These are phyloP conservation scores for Dryadomyces quercus-mongolicae DNA, from an alignment of 2,329 filamentous ascomycete species.

Conservation along the genomic window DNA sequence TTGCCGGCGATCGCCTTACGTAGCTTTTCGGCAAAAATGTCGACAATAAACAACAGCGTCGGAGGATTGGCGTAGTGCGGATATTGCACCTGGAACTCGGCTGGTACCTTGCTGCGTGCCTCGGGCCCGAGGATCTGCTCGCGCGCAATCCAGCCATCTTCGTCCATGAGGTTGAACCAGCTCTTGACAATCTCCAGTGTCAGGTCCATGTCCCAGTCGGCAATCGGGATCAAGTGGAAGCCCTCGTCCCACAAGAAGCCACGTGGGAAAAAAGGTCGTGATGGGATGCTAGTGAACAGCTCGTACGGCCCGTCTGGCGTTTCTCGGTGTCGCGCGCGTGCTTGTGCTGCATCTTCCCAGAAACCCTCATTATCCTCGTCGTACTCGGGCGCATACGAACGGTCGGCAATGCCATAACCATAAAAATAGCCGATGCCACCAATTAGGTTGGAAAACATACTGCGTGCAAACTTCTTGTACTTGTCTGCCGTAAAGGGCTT, in stretches of 20 bases:
- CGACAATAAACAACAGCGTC: conserved; percentile 81
- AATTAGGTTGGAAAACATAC: conserved; percentile 86
- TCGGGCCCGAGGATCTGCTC: conserved; percentile 91
- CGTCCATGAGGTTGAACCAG: conserved; percentile 94
- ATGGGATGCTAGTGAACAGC: conserved; percentile 84
- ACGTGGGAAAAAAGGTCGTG: conserved; percentile 87
- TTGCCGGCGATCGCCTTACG: conserved; percentile 25
- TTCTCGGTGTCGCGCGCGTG: conserved; percentile 55
- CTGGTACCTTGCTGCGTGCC: conserved; percentile 86
- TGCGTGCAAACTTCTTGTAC: conserved; percentile 71
- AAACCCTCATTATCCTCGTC: conserved; percentile 93
- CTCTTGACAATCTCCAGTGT: conserved; percentile 79
- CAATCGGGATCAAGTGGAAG: conserved; percentile 82
- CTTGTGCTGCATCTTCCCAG: conserved; percentile 82
- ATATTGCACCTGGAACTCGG: conserved; percentile 90
- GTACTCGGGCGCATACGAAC: conserved; percentile 84
- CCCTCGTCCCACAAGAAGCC: conserved; percentile 98
- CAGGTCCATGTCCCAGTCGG: conserved; percentile 89
- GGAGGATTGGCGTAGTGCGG: conserved; percentile 96
- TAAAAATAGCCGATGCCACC: conserved; percentile 95
- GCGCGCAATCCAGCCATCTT: conserved; percentile 92
- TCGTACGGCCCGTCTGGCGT: conserved; percentile 71
- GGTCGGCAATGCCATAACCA: conserved; percentile 77
- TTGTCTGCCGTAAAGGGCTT: conserved; percentile 62
- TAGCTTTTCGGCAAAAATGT: conserved; percentile 71